These are phyloP conservation scores for Venturia pyrina DNA, from an alignment of 2,329 filamentous ascomycete genomes.

Conservation along the genomic window DNA sequence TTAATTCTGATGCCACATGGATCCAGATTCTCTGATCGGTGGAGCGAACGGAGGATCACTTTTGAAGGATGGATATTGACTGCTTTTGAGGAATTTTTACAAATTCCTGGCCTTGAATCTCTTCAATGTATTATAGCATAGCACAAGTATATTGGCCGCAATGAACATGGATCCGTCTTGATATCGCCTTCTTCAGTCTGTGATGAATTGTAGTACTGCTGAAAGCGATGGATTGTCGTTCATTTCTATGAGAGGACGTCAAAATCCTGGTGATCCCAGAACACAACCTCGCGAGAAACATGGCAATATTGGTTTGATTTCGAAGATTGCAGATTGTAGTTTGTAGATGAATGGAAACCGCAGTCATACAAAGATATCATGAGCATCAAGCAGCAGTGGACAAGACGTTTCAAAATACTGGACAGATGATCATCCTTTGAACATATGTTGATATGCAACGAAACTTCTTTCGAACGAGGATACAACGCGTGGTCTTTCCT, in stretches of 20 bases:
- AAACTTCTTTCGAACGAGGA: too few relatives aligned
- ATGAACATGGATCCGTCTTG: neutral
- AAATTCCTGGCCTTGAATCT: neutral
- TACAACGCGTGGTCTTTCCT: too few relatives aligned
- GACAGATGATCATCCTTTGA: neutral
- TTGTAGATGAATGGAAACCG: neutral
- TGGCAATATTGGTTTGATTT: neutral
- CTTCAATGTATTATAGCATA: neutral
- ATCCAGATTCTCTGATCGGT: constrained; percentile 18
- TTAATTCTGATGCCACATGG: constrained; percentile 24
- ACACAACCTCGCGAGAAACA: neutral
- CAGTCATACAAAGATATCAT: neutral
- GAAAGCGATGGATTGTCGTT: too few relatives aligned
- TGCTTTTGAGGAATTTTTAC: neutral
- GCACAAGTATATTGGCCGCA: neutral
- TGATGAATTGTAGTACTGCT: neutral
- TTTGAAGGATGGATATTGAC: neutral
- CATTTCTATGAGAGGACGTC: too few relatives aligned
- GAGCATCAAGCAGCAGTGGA: neutral
- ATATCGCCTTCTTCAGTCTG: neutral
- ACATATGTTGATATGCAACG: too few relatives aligned
- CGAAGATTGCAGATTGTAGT: neutral
- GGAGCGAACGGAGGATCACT: neutral
- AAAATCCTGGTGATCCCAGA: too few relatives aligned
- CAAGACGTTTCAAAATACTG: neutral